These are phyloP conservation scores for Boletus edulis DNA, from an alignment of 768 basidiomycete species.

Conservation along the genomic window DNA sequence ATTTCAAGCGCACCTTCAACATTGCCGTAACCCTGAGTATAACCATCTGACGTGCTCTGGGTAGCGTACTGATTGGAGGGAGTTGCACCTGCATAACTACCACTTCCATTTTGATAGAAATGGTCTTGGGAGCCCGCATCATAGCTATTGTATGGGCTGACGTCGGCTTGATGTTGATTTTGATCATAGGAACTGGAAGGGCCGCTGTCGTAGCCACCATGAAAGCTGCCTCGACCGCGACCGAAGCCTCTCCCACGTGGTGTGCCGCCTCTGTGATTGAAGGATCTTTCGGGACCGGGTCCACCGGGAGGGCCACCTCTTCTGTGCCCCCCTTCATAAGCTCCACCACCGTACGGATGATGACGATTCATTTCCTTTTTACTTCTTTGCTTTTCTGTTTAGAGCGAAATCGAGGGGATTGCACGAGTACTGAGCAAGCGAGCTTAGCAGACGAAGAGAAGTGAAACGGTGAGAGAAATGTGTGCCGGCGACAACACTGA, in stretches of 20 bases:
- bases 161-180: conserved; percentile 57
- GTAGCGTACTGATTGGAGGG: conserved; percentile 52
- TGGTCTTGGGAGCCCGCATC: conserved; percentile 53
- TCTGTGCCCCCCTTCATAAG: conserved; percentile 58
- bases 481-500: conserved; percentile 17
- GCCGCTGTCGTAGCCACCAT: conserved; percentile 54
- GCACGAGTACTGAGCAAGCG: conserved; percentile 24
- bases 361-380: conserved; percentile 72
- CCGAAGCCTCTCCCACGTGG: conserved; percentile 47
- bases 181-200: conserved; percentile 64
- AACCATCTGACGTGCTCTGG: conserved; percentile 45
- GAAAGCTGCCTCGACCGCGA: conserved; percentile 54
- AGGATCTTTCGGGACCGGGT: conserved; percentile 71
- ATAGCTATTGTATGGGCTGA: conserved; percentile 70
- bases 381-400: conserved; percentile 26
- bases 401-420: conserved; percentile 23
- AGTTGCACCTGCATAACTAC: conserved; percentile 50
- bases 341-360: conserved; percentile 73
- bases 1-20: conserved; percentile 85
- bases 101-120: conserved; percentile 72
- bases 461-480: conserved; percentile 17
- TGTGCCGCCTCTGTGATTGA: conserved; percentile 59
- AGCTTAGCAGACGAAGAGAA: conserved; percentile 25
- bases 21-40: conserved; percentile 59
- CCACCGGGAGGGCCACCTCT: conserved; percentile 67